Evolutionary conservation across 805 yeast species (phyloP), one percentile per base, ranked within the genome.

Genomic region (Vanderwaltozyma verrucispora): DNA sequence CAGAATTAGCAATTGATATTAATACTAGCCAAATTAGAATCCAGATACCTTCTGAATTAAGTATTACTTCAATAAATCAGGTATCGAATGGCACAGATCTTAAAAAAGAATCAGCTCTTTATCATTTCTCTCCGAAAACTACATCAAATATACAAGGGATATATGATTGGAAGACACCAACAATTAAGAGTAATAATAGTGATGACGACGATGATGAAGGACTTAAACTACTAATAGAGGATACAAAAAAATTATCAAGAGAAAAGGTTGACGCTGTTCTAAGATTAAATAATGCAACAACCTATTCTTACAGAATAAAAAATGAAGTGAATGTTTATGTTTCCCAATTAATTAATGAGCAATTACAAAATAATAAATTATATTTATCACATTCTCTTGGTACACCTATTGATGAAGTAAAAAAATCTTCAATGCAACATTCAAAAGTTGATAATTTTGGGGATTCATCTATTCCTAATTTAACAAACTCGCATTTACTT

Each of bases 291-390:
- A 81, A 87, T 43, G 74, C 85, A 2, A 65, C 84, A 42, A 75
- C 80, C 38, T 86, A 80, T 54, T 77, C 83, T 16, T 80, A 80
- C 45, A 79, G 76, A 48, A 76, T 87, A 35, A 81, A 84, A 37
- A 73, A 70, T 36, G 95, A 88, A 56, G 82, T 86, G 3, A 92
- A 86, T 51, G 68, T 60, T 16, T 62, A 77, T 50, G 87, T 87
- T 3, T 59, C 82, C 20, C 60, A 65, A 27, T 66, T 80, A 2
- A 83, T 88, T 3, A 63, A 69, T 18, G 75, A 76, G 26, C 80
- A 92, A 0, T 69, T 86, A 2, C 57, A 62, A 27, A 73, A 69
- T 47, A 78, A 62, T 27, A 51, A 57, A 38, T 16, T 50, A 5
- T 51, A 46, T 24, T 25, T 41, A 14, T 30, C 49, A 2, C 44